Conservation (phyloP, 2,329 filamentous ascomycete genomes). For the Diaporthe citrichinensis region DNA sequence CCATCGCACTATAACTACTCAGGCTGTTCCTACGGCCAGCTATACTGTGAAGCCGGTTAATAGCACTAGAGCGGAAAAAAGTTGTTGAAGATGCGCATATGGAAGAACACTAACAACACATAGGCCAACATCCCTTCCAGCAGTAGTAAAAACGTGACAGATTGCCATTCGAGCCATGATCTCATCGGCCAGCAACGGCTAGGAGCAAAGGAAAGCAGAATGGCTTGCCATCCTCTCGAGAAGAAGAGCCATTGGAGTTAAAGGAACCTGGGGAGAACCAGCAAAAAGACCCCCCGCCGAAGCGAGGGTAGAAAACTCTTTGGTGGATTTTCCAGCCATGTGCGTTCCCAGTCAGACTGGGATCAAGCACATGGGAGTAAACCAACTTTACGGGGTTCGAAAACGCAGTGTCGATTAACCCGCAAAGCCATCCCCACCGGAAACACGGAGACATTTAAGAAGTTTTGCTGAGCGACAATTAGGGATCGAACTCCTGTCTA, state of each 20-base stretch:
- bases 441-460: background rate
- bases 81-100: no score
- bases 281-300: background rate
- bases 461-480: background rate
- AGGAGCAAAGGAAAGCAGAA: background rate
- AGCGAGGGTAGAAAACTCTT: conserved; percentile 8
- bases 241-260: no score
- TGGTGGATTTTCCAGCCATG: background rate
- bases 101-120: no score
- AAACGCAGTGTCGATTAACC: no score
- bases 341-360: background rate
- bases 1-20: no score
- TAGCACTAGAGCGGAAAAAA: no score
- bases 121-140: background rate
- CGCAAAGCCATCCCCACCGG: background rate
- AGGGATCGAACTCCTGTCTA: background rate
- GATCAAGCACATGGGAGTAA: background rate
- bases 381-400: background rate
- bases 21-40: no score
- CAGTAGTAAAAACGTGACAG: background rate
- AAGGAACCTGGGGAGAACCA: no score
- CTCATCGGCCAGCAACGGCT: no score
- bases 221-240: background rate
- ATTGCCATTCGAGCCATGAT: background rate
- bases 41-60: no score